These are phyloP conservation scores for Castanea mollissima DNA, from an alignment of 306 rosid species.

Conservation along the genomic window DNA sequence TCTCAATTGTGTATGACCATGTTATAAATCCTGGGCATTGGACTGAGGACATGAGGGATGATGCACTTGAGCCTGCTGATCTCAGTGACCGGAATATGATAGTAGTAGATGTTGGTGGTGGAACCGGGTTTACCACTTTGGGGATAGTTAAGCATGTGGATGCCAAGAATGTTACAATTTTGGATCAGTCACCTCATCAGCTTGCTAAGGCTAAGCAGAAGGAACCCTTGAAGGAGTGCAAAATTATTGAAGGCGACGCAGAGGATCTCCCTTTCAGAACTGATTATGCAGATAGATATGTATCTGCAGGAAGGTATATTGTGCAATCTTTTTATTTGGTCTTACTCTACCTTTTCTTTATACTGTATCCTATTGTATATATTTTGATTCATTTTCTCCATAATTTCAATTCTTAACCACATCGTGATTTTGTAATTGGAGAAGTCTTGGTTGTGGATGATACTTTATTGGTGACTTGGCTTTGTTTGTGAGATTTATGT, in stretches of 20 bases:
- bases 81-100: constrained; percentile 62
- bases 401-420: background rate
- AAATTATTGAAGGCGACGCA: constrained; percentile 85
- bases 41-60: constrained; percentile 98
- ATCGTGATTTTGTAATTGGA: background rate
- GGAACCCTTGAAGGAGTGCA: constrained; percentile 82
- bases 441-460: background rate
- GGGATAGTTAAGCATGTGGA: constrained; percentile 89
- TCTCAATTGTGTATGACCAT: constrained; percentile 88
- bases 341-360: background rate
- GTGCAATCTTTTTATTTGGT: background rate
- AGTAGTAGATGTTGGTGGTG: constrained; percentile 91
- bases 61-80: constrained; percentile 91
- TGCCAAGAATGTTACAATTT: constrained; percentile 88
- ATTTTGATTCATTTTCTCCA: background rate
- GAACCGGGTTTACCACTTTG: constrained; percentile 87
- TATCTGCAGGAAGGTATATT: constrained; percentile 84
- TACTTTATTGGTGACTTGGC: background rate
- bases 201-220: constrained; percentile 91
- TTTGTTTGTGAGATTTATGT: background rate
- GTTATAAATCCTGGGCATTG: constrained; percentile 90
- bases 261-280: constrained; percentile 85
- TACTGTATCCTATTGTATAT: background rate
- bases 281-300: constrained; percentile 91
- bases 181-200: constrained; percentile 96